phyloP scores from a whole-genome alignment of 108 stramenopile genomes.

The Thalassiosira profunda region DNA sequence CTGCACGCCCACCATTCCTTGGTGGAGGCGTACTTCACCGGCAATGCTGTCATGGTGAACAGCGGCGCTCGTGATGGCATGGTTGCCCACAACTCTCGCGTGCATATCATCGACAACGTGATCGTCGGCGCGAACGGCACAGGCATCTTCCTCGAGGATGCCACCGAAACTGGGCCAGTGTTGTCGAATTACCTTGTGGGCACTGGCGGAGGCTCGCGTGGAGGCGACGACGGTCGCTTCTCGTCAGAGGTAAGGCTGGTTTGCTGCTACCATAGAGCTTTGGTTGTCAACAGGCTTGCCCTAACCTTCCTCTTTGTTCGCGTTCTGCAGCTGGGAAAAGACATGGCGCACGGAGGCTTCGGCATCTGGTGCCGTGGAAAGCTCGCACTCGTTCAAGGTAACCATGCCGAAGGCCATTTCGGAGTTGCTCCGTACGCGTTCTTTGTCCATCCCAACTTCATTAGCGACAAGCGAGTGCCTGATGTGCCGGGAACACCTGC shows the following conservation, averaged over 20 bases:
- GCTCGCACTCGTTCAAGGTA: constrained; percentile 1
- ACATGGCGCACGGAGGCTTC: constrained; percentile 27
- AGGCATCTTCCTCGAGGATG: constrained; percentile 31
- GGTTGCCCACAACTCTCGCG: constrained; percentile 24
- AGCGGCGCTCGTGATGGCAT: constrained; percentile 9
- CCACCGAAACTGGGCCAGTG: constrained; percentile 18
- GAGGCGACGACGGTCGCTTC: constrained; percentile 12
- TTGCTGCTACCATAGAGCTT: too few species aligned
- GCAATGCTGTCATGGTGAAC: neutral
- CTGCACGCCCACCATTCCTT: constrained; percentile 19
- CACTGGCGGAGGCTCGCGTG: constrained; percentile 6
- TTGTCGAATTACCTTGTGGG: constrained; percentile 14
- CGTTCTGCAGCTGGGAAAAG: constrained; percentile 6
- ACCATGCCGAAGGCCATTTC: constrained; percentile 13
- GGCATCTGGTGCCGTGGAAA: constrained; percentile 16
- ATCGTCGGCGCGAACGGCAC: constrained; percentile 11
- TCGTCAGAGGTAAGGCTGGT: too few species aligned
- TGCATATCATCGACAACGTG: constrained; percentile 6
- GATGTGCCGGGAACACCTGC: neutral
- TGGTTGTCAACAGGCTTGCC: too few species aligned
- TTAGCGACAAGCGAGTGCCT: constrained; percentile 2
- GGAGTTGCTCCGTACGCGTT: constrained; percentile 16
- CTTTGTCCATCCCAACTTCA: constrained; percentile 21
- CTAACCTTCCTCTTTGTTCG: too few species aligned
- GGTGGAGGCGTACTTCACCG: neutral